Percentiles rank a stretch among this genome's conserved stretches.
Evolutionary conservation across 768 basidiomycete genomes (phyloP).

Genomic region (Boletus tomentosulus): DNA sequence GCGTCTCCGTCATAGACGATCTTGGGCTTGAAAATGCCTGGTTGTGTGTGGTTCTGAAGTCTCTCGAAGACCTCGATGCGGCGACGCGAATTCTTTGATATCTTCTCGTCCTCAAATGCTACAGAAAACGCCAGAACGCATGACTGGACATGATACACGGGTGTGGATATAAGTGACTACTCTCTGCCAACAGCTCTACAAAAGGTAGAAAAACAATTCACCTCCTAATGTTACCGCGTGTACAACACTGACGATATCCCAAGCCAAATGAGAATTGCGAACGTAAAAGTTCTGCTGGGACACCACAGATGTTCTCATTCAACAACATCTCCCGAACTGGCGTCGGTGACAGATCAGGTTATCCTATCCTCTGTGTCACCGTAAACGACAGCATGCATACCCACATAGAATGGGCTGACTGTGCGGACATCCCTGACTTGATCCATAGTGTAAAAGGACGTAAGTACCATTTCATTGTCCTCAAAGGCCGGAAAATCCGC

Average conservation of each 20-base stretch:
- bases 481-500: neutral
- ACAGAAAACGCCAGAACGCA: too few relatives aligned
- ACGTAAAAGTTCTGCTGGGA: constrained; percentile 6
- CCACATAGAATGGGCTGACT: constrained; percentile 98
- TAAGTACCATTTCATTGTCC: neutral
- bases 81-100: too few relatives aligned
- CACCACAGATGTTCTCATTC: constrained; percentile 25
- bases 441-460: neutral
- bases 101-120: too few relatives aligned
- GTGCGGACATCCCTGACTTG: constrained; percentile 98
- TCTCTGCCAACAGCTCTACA: too few relatives aligned
- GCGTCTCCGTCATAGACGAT: too few relatives aligned
- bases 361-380: constrained; percentile 90
- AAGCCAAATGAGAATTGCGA: neutral
- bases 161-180: too few relatives aligned
- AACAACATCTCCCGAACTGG: constrained; percentile 71
- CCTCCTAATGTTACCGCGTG: too few relatives aligned
- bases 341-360: constrained; percentile 58
- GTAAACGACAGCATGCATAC: constrained; percentile 97
- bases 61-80: too few relatives aligned
- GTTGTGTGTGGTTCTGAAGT: too few relatives aligned
- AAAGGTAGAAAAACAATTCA: too few relatives aligned
- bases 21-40: too few relatives aligned
- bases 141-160: too few relatives aligned
- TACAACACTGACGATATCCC: neutral